Base-by-base conservation (phyloP, 768 basidiomycete genomes). In the Suillus spraguei region DNA sequence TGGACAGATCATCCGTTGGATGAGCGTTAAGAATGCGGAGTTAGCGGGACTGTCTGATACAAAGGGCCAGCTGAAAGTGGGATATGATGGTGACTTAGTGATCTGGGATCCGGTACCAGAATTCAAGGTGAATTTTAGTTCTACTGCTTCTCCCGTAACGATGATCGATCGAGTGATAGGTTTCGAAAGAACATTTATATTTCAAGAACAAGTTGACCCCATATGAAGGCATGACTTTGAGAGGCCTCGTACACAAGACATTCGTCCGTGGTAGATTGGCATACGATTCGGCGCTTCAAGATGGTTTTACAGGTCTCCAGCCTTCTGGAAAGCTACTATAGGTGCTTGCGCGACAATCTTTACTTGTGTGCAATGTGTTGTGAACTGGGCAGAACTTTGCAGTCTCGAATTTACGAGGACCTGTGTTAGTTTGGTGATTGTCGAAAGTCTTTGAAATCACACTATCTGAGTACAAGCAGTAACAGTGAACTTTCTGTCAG, bases 121-220 rank as follows among this genome's bases (percentile, higher is more conserved):
- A 63, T 79, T 80, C 64, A 75, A 77, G 74, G 83, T 80, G 60
- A 47, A 76, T 28, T 17, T 50, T 56, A 53, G n/a, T 24, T 41
- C 22, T 33, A 65, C 28, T 8, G 14, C 1, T 38, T 61, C 46
- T 42, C 53, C 46, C 60, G 28, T 35, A 16, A 22, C 41, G 32
- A n/a, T 53, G 38, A 42, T 28, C 63, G 69, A 64, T 66, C 59
- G 44, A 14, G 55, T 38, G 46, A 20, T 64, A 95, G 94, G 90
- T 95, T 24, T 88, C 87, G 38, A 84, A 84, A 71, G 88, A 90
- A 9, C 71, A 76, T 16, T 80, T 98, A 14, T 82, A 88, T 59
- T 98, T 97, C 83, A 97, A 94, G 81, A 98, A 99, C 78, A 96
- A 95, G 77, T 70, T 97, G 20, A 92, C 93, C 5, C 92, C 97